phyloP scores from a whole-genome alignment of 148 eudicot genomes.

The Silene uniflora region DNA sequence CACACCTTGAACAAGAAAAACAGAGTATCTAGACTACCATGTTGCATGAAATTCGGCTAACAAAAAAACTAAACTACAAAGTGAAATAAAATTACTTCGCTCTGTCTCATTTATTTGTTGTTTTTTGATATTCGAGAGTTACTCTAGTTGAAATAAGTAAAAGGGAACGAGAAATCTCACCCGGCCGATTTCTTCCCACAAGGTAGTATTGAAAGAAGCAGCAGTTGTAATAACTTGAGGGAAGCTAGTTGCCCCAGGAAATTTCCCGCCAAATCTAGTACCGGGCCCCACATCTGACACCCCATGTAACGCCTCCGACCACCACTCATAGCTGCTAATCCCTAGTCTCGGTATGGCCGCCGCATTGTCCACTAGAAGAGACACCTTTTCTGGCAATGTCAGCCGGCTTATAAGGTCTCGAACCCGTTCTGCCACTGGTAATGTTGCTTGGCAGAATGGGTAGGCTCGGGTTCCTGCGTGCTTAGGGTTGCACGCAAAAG shows the following conservation, averaged over 20 bases:
- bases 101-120: too few relatives aligned
- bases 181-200: conserved; percentile 92
- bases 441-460: conserved; percentile 42
- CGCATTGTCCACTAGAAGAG: conserved; percentile 57
- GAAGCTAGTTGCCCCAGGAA: conserved; percentile 85
- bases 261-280: conserved; percentile 69
- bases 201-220: conserved; percentile 73
- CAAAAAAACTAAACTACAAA: too few relatives aligned
- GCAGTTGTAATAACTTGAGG: conserved; percentile 90
- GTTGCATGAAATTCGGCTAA: too few relatives aligned
- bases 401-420: conserved; percentile 61
- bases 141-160: neutral
- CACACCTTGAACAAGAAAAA: neutral
- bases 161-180: conserved; percentile 32
- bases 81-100: too few relatives aligned
- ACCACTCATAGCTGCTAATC: conserved; percentile 78
- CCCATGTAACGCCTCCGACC: conserved; percentile 98
- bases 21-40: neutral
- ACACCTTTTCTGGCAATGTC: conserved; percentile 75
- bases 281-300: conserved; percentile 93
- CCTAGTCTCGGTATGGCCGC: conserved; percentile 77
- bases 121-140: too few relatives aligned
- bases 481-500: conserved; percentile 73
- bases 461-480: conserved; percentile 30
- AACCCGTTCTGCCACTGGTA: conserved; percentile 43